Evolutionary conservation across 257 asterid species (phyloP).

Genomic region (Gentiana dahurica): DNA sequence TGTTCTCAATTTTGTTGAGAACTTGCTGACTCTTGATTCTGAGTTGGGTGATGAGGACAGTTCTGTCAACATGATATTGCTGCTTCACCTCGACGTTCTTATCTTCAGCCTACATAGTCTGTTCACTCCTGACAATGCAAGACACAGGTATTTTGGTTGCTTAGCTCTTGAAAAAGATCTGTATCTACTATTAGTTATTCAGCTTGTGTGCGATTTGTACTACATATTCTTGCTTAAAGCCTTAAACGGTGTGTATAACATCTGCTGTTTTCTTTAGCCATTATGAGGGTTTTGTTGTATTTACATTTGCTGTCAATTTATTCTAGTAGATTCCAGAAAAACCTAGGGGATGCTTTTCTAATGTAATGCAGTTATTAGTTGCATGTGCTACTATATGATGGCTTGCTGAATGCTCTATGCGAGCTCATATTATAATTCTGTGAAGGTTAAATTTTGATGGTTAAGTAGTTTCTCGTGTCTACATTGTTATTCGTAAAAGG

Average conservation of each 20-base stretch:
- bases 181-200: neutral
- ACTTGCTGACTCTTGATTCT: slow-evolving; percentile 65
- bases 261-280: neutral
- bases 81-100: slow-evolving; percentile 63
- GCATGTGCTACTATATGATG: neutral
- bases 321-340: neutral
- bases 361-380: neutral
- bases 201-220: neutral
- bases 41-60: slow-evolving; percentile 43
- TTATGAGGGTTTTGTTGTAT: neutral
- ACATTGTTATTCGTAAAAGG: too few relatives aligned
- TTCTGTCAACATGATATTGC: slow-evolving; percentile 36
- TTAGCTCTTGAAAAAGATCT: neutral
- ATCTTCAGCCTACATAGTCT: slow-evolving; percentile 47
- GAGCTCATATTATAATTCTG: too few relatives aligned
- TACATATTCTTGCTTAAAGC: neutral
- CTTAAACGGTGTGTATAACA: neutral
- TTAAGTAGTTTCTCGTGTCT: too few relatives aligned
- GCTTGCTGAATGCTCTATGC: neutral
- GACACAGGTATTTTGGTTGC: slow-evolving; percentile 40
- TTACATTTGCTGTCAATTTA: neutral
- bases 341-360: neutral
- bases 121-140: slow-evolving; percentile 34
- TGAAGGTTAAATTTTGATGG: too few relatives aligned
- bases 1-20: slow-evolving; percentile 68